These are phyloP conservation scores for Diatrype stigma DNA, from an alignment of 2,329 filamentous ascomycete species.

Conservation along the genomic window DNA sequence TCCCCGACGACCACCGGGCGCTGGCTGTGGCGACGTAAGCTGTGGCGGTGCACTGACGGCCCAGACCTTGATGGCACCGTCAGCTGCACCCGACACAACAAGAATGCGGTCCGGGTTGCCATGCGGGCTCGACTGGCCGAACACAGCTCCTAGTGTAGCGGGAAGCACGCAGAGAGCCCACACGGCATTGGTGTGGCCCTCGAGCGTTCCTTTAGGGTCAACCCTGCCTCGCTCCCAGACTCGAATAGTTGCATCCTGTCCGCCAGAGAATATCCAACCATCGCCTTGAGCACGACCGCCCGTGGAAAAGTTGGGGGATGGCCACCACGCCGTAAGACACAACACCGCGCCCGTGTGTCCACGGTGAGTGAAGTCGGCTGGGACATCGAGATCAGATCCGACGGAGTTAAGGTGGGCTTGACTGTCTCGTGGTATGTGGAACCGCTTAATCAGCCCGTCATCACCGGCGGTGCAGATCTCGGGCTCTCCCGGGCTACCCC, in stretches of 20 bases:
- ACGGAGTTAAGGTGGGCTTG: slow-evolving; percentile 45
- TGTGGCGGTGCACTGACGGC: slow-evolving; percentile 89
- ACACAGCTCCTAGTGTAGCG: slow-evolving; percentile 72
- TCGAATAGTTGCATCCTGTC: slow-evolving; percentile 85
- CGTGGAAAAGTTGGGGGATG: slow-evolving; percentile 82
- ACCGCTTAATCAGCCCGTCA: slow-evolving; percentile 92
- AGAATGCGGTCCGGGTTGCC: slow-evolving; percentile 82
- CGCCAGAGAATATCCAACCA: slow-evolving; percentile 97
- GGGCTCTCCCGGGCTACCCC: slow-evolving; percentile 89
- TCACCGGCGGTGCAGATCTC: slow-evolving; percentile 96
- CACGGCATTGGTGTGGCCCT: slow-evolving; percentile 92
- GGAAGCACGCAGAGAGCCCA: slow-evolving; percentile 94
- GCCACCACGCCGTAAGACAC: slow-evolving; percentile 79
- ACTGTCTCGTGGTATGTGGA: slow-evolving; percentile 86
- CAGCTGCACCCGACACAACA: slow-evolving; percentile 85
- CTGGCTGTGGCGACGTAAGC: slow-evolving; percentile 73
- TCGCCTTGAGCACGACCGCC: slow-evolving; percentile 85
- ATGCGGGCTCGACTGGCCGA: slow-evolving; percentile 70
- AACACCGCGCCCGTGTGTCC: slow-evolving; percentile 91
- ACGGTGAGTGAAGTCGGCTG: slow-evolving; percentile 90
- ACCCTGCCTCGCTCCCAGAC: slow-evolving; percentile 95
- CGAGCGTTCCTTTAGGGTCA: slow-evolving; percentile 89
- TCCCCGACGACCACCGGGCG: slow-evolving; percentile 52
- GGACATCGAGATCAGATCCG: slow-evolving; percentile 80
- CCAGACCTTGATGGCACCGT: slow-evolving; percentile 91